These are phyloP conservation scores for Solanum hybrid DNA, from an alignment of 305 asterid species.

Conservation along the genomic window DNA sequence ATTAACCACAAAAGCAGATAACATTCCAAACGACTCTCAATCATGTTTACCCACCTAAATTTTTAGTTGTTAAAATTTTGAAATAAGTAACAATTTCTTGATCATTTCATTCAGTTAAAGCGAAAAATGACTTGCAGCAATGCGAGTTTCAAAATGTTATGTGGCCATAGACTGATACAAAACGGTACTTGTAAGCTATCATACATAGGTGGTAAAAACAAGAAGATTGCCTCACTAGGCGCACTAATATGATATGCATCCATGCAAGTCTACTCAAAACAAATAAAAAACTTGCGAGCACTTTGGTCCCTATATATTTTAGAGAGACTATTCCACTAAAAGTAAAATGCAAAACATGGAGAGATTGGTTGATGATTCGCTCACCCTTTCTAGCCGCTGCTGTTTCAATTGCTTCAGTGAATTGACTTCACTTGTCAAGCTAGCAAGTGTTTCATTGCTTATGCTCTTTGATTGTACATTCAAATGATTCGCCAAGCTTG, in stretches of 20 bases:
- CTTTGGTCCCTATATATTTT: not conserved
- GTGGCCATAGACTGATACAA: not conserved
- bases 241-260: not conserved
- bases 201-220: not conserved
- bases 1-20: not conserved
- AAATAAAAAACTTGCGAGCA: not conserved
- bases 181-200: not conserved
- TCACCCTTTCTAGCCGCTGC: slow-evolving; percentile 47
- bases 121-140: not conserved
- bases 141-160: not conserved
- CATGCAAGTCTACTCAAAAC: not conserved
- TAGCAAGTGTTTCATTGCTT: slow-evolving; percentile 63
- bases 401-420: slow-evolving; percentile 58
- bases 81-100: not conserved
- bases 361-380: not conserved
- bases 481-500: slow-evolving; percentile 34
- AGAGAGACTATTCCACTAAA: not conserved
- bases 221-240: not conserved
- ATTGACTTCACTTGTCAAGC: slow-evolving; percentile 46
- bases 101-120: not conserved
- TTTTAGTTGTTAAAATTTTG: not conserved
- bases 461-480: slow-evolving; percentile 51
- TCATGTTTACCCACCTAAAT: not conserved
- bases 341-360: not conserved
- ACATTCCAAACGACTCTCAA: not conserved